Percentiles rank a stretch among this genome's conserved stretches.
Conservation (phyloP, 257 asterid species). For the Solanum sejunctum region DNA sequence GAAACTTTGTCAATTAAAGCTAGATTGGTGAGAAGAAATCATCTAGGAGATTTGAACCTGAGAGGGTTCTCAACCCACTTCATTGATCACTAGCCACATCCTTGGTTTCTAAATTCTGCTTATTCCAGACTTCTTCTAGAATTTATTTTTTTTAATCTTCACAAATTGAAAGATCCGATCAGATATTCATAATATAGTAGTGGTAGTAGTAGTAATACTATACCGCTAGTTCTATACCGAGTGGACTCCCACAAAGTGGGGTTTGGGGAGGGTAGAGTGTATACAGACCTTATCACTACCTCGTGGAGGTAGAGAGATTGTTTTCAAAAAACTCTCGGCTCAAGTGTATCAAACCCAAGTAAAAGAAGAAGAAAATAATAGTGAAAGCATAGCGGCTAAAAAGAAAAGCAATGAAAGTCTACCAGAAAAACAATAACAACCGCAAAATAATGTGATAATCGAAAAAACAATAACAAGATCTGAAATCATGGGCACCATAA, state of each 20-base stretch:
- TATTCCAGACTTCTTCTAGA: not conserved
- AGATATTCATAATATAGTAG: not conserved
- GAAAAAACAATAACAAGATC: not conserved
- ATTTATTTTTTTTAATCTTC: not conserved
- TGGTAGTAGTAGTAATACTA: not conserved
- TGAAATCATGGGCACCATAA: not conserved
- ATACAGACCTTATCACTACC: no score
- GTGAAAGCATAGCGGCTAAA: no score
- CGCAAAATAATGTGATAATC: no score
- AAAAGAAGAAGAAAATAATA: no score
- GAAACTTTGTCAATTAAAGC: not conserved
- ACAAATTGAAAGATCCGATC: not conserved
- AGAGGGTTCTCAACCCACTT: not conserved
- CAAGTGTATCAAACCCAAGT: no score
- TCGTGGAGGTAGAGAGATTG: no score
- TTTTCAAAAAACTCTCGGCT: no score
- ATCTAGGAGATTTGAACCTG: not conserved
- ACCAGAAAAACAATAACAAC: no score
- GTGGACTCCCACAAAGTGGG: no score
- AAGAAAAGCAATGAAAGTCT: no score
- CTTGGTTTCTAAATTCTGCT: not conserved
- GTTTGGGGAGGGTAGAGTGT: no score
- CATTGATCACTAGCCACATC: not conserved
- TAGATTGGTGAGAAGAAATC: not conserved
- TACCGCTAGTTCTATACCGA: no score